These are phyloP conservation scores for Phytophthora crassamura DNA, from an alignment of 352 stramenopile genomes.

Conservation along the genomic window DNA sequence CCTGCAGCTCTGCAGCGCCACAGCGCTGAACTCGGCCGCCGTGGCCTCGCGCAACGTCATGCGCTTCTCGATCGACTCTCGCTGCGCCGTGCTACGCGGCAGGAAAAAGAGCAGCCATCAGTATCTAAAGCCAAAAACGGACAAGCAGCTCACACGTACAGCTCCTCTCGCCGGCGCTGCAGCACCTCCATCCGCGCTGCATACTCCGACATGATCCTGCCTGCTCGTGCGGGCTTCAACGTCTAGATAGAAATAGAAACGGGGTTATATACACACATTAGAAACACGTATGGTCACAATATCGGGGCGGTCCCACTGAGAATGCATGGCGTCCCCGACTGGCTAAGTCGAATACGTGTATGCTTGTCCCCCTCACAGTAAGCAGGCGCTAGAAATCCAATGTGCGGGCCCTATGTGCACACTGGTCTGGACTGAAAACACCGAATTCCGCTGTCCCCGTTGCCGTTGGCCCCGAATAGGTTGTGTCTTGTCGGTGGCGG, in stretches of 20 bases:
- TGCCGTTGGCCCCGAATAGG: no score
- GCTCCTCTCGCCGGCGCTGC: conserved; percentile 56
- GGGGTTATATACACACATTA: no score
- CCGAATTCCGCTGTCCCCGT: no score
- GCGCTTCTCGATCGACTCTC: conserved; percentile 74
- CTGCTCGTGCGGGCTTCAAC: conserved; percentile 30
- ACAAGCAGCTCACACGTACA: conserved; percentile 39
- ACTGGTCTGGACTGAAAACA: no score
- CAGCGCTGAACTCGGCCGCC: conserved; percentile 75
- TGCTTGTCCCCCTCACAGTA: no score
- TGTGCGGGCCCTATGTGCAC: no score
- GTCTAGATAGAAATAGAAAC: background rate
- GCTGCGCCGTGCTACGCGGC: conserved; percentile 49
- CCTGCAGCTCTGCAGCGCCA: conserved; percentile 66
- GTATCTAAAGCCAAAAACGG: background rate
- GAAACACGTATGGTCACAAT: no score
- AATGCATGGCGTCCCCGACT: no score
- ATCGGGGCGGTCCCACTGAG: no score
- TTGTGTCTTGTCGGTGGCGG: no score
- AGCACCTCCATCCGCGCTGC: conserved; percentile 66
- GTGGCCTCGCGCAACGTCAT: conserved; percentile 76
- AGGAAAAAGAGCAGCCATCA: conserved; percentile 3
- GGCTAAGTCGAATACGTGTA: no score
- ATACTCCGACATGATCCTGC: conserved; percentile 64
- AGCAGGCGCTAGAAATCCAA: no score